Evolutionary conservation across 345 rosid genomes (phyloP).

Genomic region (Atalantia buxifolia): DNA sequence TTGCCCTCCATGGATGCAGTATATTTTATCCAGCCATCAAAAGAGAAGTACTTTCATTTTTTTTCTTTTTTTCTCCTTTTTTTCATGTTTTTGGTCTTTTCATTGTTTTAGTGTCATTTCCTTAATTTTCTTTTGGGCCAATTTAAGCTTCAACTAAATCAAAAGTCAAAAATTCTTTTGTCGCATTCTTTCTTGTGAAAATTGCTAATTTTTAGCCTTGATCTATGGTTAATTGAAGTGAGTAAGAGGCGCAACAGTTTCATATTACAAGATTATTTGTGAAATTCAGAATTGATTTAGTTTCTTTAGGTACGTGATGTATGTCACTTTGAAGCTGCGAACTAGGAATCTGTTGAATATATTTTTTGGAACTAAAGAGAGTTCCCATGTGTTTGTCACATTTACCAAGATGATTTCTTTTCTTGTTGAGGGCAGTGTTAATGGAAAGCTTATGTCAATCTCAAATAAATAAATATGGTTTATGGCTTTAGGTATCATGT

Average conservation of each 20-base stretch:
- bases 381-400: not conserved
- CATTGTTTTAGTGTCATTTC: too few relatives aligned
- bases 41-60: conserved; percentile 63
- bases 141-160: not conserved
- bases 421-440: not conserved
- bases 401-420: not conserved
- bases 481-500: not conserved
- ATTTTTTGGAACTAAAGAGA: not conserved
- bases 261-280: not conserved
- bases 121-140: not conserved
- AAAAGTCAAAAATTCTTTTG: not conserved
- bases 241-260: not conserved
- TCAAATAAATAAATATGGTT: not conserved
- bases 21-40: conserved; percentile 84
- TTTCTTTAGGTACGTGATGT: too few relatives aligned
- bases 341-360: not conserved
- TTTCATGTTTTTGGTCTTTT: not conserved
- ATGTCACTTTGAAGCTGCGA: not conserved
- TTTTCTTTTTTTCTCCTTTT: not conserved
- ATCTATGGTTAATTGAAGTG: not conserved
- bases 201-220: not conserved
- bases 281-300: not conserved
- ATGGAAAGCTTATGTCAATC: not conserved
- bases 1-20: conserved; percentile 86
- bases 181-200: not conserved